These are phyloP conservation scores for Pythium aristosporum DNA, from an alignment of 352 stramenopile species.

Conservation along the genomic window DNA sequence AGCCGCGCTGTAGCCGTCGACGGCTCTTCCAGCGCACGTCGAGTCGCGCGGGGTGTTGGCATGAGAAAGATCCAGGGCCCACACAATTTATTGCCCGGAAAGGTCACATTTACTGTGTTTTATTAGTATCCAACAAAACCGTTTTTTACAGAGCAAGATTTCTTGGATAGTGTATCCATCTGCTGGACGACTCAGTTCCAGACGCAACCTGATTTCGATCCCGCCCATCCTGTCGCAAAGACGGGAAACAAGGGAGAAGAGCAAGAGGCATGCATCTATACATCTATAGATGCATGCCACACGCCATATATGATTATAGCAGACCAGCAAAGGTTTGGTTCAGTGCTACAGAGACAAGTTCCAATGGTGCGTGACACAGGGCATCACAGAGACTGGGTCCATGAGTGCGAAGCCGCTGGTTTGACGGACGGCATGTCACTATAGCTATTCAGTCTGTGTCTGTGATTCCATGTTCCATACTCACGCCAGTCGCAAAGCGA, in stretches of 20 bases:
- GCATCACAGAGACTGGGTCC: neutral
- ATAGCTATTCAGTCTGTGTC: conserved; percentile 1
- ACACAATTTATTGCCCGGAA: neutral
- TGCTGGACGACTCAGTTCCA: no score
- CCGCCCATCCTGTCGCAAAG: no score
- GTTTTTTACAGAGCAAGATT: neutral
- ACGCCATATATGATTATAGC: no score
- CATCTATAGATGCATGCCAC: no score
- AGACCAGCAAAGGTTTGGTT: neutral
- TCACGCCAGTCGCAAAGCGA: neutral
- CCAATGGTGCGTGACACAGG: no score
- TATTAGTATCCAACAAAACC: neutral
- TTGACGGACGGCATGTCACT: neutral
- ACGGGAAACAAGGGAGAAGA: neutral
- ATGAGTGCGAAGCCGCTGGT: neutral
- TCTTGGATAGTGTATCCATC: no score
- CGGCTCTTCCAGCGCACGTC: neutral
- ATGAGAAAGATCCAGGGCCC: neutral
- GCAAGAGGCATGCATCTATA: no score
- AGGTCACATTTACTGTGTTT: neutral
- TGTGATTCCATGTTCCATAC: conserved; percentile 1
- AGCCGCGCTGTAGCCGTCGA: neutral
- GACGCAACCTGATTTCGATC: no score
- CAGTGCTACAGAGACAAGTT: no score
- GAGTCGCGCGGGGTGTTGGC: neutral